phyloP scores from a whole-genome alignment of 2,329 filamentous ascomycete genomes.

The Fusarium hostae region DNA sequence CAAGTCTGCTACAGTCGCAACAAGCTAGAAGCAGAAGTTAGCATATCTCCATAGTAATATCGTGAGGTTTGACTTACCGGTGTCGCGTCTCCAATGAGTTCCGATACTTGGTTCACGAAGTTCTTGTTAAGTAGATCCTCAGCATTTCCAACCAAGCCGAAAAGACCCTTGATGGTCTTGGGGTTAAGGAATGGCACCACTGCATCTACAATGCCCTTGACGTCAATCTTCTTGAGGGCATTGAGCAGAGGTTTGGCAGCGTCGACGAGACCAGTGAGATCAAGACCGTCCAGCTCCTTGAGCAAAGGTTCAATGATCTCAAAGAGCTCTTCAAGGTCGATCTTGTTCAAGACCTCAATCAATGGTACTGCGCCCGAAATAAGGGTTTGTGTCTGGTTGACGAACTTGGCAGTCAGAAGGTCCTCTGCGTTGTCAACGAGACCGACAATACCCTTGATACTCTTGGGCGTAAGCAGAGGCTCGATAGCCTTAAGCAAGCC shows the following conservation, averaged over 20 bases:
- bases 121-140: conserved; percentile 51
- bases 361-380: conserved; percentile 53
- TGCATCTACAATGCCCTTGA: conserved; percentile 50
- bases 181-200: conserved; percentile 56
- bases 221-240: conserved; percentile 53
- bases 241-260: conserved; percentile 51
- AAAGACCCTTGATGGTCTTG: conserved; percentile 50
- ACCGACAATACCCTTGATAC: conserved; percentile 50
- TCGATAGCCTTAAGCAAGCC: conserved; percentile 48
- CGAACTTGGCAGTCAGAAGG: conserved; percentile 53
- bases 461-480: conserved; percentile 50
- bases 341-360: conserved; percentile 47
- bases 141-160: conserved; percentile 50
- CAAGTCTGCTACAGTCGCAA: conserved; percentile 49
- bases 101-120: conserved; percentile 56
- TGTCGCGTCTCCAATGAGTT: conserved; percentile 51
- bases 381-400: conserved; percentile 55
- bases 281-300: conserved; percentile 49
- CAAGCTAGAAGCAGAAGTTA: conserved; percentile 37
- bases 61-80: conserved; percentile 19
- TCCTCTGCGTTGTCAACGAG: conserved; percentile 52
- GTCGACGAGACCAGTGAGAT: conserved; percentile 50
- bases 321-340: conserved; percentile 54
- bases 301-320: conserved; percentile 52
- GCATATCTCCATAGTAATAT: not conserved